A percentile compares a stretch with the other conserved stretches of the same genome.
Evolutionary conservation across 352 stramenopile species (phyloP).

Genomic region (Pythium rishiriense): DNA sequence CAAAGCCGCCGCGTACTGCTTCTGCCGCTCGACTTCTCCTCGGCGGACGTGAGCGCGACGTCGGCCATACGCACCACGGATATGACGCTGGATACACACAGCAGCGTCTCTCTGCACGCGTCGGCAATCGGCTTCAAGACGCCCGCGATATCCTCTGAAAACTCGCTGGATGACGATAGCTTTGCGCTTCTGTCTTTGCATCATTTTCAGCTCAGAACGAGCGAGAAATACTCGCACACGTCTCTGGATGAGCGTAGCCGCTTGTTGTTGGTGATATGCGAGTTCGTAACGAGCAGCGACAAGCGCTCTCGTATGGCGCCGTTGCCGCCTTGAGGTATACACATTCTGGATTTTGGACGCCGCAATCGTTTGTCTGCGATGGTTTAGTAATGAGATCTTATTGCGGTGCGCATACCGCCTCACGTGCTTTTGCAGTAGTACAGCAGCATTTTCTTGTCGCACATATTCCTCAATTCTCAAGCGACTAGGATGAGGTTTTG

Average conservation of each 20-base stretch:
- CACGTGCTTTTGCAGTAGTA: constrained; percentile 43
- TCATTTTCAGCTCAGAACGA: constrained; percentile 14
- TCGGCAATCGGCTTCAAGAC: neutral
- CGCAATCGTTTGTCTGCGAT: constrained; percentile 14
- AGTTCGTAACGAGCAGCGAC: constrained; percentile 32
- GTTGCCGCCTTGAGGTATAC: constrained; percentile 36
- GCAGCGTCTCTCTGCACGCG: constrained; percentile 22
- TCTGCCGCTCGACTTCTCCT: constrained; percentile 4
- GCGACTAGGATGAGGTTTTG: constrained; percentile 10
- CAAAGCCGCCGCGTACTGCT: constrained; percentile 30
- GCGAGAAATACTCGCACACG: constrained; percentile 33
- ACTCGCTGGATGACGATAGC: constrained; percentile 45
- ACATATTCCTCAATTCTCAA: constrained; percentile 33
- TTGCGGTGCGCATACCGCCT: constrained; percentile 42
- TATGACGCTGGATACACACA: constrained; percentile 41
- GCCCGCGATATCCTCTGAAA: constrained; percentile 20
- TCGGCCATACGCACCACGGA: constrained; percentile 28
- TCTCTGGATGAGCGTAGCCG: constrained; percentile 37
- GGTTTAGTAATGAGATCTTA: constrained; percentile 24
- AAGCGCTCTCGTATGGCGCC: constrained; percentile 36
- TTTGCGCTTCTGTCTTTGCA: constrained; percentile 23
- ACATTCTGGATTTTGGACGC: constrained; percentile 41
- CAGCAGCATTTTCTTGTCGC: constrained; percentile 32
- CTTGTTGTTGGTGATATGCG: constrained; percentile 18
- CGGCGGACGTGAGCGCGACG: neutral